Evolutionary conservation across 164 flowering plant genomes (phyloP).

Genomic region (Hamamelis virginiana): DNA sequence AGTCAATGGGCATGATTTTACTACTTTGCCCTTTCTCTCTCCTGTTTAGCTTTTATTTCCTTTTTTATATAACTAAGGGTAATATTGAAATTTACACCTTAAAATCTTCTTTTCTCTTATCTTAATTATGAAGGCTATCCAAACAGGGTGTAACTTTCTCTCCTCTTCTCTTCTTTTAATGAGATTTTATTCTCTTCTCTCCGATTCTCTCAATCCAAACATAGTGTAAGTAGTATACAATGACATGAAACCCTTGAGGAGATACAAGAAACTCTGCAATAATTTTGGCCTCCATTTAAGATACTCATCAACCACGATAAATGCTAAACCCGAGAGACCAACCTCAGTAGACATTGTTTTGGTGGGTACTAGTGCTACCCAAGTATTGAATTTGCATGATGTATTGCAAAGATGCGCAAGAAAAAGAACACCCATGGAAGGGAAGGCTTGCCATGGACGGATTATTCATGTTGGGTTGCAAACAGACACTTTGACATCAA

Average conservation of each 20-base stretch:
- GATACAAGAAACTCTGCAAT: neutral
- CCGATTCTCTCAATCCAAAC: too few species aligned
- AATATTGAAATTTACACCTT: too few species aligned
- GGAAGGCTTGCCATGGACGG: slow-evolving; percentile 58
- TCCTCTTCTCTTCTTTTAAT: too few species aligned
- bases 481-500: slow-evolving; percentile 45
- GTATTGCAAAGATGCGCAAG: slow-evolving; percentile 57
- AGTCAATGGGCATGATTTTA: too few species aligned
- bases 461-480: slow-evolving; percentile 39
- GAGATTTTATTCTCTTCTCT: too few species aligned
- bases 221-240: too few species aligned
- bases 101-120: too few species aligned
- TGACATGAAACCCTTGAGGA: neutral
- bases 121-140: too few species aligned
- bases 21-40: too few species aligned
- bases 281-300: neutral
- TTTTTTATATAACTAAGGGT: too few species aligned
- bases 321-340: neutral
- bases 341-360: neutral
- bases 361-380: slow-evolving; percentile 1
- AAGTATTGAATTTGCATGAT: slow-evolving; percentile 28
- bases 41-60: too few species aligned
- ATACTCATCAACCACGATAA: neutral
- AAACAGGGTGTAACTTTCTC: too few species aligned
- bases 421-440: slow-evolving; percentile 35